These are phyloP conservation scores for Argentina anserina DNA, from an alignment of 306 rosid species.

Conservation along the genomic window DNA sequence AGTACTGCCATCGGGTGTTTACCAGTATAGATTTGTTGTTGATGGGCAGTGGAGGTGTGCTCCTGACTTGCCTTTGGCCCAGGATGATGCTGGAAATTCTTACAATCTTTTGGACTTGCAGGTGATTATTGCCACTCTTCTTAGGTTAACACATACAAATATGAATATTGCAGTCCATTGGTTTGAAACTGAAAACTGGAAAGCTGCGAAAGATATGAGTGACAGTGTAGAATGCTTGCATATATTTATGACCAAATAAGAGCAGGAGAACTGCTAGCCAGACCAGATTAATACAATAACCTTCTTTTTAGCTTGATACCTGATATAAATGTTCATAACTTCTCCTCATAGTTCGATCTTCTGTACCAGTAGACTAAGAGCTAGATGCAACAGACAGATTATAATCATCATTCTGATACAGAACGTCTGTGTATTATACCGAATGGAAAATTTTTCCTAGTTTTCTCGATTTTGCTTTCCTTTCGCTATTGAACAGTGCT, in stretches of 20 bases:
- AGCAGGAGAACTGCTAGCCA: not conserved
- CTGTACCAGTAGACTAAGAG: not conserved
- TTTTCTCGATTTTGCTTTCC: not conserved
- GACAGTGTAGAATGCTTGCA: not conserved
- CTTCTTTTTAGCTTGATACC: not conserved
- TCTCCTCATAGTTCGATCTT: not conserved
- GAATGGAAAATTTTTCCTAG: not conserved
- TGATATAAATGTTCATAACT: not conserved
- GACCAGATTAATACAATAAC: not conserved
- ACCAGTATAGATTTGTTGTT: slow-evolving; percentile 87
- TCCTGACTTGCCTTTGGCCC: slow-evolving; percentile 75
- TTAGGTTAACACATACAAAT: slow-evolving; percentile 7
- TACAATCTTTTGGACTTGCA: slow-evolving; percentile 83
- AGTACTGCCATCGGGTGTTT: slow-evolving; percentile 97
- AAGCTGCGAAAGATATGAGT: slow-evolving; percentile 4
- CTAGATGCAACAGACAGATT: not conserved
- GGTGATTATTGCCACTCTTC: slow-evolving; percentile 39
- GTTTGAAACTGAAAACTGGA: not conserved
- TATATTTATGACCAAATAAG: not conserved
- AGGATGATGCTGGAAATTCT: slow-evolving; percentile 75
- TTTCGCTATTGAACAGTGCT: slow-evolving; percentile 5
- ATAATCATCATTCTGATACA: not conserved
- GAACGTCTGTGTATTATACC: not conserved
- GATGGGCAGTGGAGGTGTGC: slow-evolving; percentile 87
- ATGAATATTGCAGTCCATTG: slow-evolving; percentile 12